Base-by-base conservation (phyloP, 1,139 yeast species). In the Petasospora rhodanensis region DNA sequence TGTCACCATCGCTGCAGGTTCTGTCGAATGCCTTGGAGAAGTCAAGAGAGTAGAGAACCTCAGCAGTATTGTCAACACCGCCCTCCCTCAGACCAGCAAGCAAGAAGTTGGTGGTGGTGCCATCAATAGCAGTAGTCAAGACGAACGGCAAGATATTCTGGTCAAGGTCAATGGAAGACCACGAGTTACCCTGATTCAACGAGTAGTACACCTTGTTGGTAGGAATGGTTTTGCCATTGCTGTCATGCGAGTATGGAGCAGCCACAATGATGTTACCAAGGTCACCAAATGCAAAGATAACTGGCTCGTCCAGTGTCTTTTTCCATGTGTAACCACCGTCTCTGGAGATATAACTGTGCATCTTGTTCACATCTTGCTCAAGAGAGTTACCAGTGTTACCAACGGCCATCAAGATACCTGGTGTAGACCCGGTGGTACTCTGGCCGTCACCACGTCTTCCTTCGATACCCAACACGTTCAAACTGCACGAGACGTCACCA, bases 261-360 rank as follows among this genome's bases (percentile, higher is more conserved):
- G 87, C 85, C 2, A 83, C 61, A 26, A 85, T 70, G 5, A 85
- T 56, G 53, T 85, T 85, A 31, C 95, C 96, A 38, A 74, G 73
- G 56, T 86, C 95, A 35, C 93, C 95, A 59, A 78, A 80, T 0
- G 80, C 66, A 45, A 73, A 78, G 5, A 67, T 51, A 28, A 76
- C 65, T 2, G 87, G 76, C 24, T 65, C 70, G 24, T 75, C 73
- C 17, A 77, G 50, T 1, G 77, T 72, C 37, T 64, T 54, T 24
- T 57, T 58, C 96, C 96, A 87, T 0, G 79, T 61, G 7, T 68
- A 56, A 15, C 96, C 96, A 23, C 87, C 91, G 58, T 86, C 86
- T 42, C 84, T 68, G 0, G 95, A 83, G 5, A 83, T 52, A 55
- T 68, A 85, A 1, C 87, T 77, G 14, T 62, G 57, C 50, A 64